Evolutionary conservation across 2,329 filamentous ascomycete genomes (phyloP).

Genomic region (Endocalyx cinctus): DNA sequence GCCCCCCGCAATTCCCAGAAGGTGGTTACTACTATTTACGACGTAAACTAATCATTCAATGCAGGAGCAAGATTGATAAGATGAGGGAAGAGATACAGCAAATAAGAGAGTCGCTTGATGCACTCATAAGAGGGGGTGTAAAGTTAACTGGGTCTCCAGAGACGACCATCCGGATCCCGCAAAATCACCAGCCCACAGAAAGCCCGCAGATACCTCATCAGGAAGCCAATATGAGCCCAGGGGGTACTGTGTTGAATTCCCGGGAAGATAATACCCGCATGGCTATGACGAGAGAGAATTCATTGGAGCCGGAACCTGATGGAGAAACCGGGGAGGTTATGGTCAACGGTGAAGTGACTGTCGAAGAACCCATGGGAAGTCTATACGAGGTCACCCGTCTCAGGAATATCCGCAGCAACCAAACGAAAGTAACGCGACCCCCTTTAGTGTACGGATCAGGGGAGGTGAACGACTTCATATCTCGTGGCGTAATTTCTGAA

Average conservation of each 20-base stretch:
- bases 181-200: too few relatives aligned
- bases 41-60: not conserved
- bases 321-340: constrained; percentile 32
- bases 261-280: constrained; percentile 27
- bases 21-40: too few relatives aligned
- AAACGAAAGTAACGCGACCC: constrained; percentile 8
- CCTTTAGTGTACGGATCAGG: not conserved
- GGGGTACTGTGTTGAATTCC: constrained; percentile 19
- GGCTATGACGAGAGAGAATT: constrained; percentile 41
- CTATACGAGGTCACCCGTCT: constrained; percentile 51
- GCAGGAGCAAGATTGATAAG: constrained; percentile 16
- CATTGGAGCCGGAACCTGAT: constrained; percentile 33
- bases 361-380: constrained; percentile 48
- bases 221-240: too few relatives aligned
- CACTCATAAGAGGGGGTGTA: constrained; percentile 13
- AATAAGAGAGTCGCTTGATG: constrained; percentile 19
- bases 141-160: constrained; percentile 17
- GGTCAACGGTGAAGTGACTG: constrained; percentile 25
- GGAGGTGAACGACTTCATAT: constrained; percentile 40
- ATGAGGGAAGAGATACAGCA: constrained; percentile 19
- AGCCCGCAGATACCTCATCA: too few relatives aligned
- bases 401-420: constrained; percentile 24
- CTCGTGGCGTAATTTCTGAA: constrained; percentile 39
- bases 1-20: constrained; percentile 23
- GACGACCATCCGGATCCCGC: constrained; percentile 18